Conservation (phyloP, 768 basidiomycete genomes). For the Pholiota microspora region DNA sequence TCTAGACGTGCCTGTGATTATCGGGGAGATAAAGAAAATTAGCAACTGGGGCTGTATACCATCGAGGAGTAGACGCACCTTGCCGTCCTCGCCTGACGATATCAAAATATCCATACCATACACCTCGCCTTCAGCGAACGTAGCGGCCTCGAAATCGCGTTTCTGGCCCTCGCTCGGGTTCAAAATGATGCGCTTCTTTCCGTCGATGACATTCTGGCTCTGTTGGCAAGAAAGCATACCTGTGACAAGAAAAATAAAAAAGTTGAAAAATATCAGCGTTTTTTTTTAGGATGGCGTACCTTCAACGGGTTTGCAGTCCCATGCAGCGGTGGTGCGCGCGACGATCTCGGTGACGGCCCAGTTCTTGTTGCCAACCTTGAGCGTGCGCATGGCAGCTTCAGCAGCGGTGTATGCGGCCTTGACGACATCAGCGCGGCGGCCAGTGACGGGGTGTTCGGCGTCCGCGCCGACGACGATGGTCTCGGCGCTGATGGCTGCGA, state of each 20-base stretch:
- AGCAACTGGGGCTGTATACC: neutral
- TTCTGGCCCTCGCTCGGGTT: constrained; percentile 86
- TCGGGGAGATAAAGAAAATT: too few species aligned
- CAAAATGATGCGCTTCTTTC: constrained; percentile 92
- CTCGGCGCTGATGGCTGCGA: constrained; percentile 90
- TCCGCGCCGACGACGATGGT: constrained; percentile 88
- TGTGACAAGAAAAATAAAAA: constrained; percentile 24
- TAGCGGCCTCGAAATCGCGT: constrained; percentile 79
- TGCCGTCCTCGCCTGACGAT: constrained; percentile 86
- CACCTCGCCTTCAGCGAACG: constrained; percentile 91
- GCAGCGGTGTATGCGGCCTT: constrained; percentile 93
- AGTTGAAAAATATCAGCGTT: constrained; percentile 5
- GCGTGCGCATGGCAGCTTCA: constrained; percentile 85
- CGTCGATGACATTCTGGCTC: constrained; percentile 91
- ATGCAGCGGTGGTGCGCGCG: constrained; percentile 63
- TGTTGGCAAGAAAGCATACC: constrained; percentile 97
- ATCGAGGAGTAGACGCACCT: constrained; percentile 45
- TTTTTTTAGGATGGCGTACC: constrained; percentile 41
- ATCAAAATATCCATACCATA: constrained; percentile 93
- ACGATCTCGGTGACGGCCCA: constrained; percentile 92
- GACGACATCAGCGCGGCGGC: constrained; percentile 85
- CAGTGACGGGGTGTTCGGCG: constrained; percentile 71
- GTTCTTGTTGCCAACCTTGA: constrained; percentile 94
- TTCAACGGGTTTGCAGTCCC: constrained; percentile 93
- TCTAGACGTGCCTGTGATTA: constrained; percentile 76